Base-by-base conservation (phyloP, 2,329 filamentous ascomycete genomes). In the Neurospora sp. region DNA sequence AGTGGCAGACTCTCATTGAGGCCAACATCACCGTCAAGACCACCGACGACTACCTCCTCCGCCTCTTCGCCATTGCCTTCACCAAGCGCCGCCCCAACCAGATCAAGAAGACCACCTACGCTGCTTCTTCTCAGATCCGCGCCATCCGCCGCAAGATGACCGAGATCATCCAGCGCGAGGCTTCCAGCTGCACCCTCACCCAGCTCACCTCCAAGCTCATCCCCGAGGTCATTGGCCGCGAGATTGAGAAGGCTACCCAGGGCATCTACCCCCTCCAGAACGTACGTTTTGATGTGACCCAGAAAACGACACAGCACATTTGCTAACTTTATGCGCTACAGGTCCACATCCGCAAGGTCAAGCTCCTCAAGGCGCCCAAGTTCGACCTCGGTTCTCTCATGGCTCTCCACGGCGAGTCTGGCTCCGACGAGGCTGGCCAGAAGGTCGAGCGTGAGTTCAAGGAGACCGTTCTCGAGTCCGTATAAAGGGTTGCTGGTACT, bases 21-120 rank as follows among this genome's bases (percentile, higher is more conserved):
- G 96, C 96, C 88, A 99, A 99, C 84, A 90, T 98, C 81, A 97
- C 96, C 77, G 94, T 99, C 88, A 98, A 98, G 92, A 98, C 96
- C 79, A 98, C 96, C 82, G 96, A 99, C 82, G 96, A 99, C 86
- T 98, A 99, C 89, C 94, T 98, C 82, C 90, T 99, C 85, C 93
- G 96, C 80, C 91, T 99, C 78, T 99, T 99, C 87, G 93, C 93
- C 83, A 99, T 99, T 78, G 96, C 93, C 79, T 99, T 99, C 89
- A 99, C 96, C 85, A 98, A 98, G 92, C 90, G 93, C 84, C 91
- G 96, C 81, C 93, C 93, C 79, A 99, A 98, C 89, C 96, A 99
- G 89, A 95, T 99, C 89, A 97, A 97, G 92, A 99, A 98, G 92
- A 99, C 96, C 80, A 99, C 96, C 82, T 99, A 99, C 82, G 96